Evolutionary conservation across 2,329 filamentous ascomycete genomes (phyloP).

Genomic region (Pseudogymnoascus sp.): DNA sequence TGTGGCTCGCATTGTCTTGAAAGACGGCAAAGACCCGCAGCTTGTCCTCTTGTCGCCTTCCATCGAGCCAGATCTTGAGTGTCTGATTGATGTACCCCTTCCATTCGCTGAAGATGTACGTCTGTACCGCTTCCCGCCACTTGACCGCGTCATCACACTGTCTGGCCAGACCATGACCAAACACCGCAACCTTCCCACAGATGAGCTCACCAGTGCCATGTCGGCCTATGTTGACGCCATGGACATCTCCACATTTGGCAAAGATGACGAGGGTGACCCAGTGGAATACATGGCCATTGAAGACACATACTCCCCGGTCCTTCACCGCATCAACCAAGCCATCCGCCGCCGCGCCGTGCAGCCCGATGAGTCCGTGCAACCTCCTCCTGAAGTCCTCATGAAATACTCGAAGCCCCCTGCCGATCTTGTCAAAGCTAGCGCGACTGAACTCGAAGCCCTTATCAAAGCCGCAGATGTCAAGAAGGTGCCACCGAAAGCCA

Average conservation of each 20-base stretch:
- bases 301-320: constrained; percentile 71
- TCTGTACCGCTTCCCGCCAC: constrained; percentile 80
- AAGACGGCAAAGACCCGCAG: constrained; percentile 70
- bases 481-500: constrained; percentile 74
- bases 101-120: constrained; percentile 91
- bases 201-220: constrained; percentile 73
- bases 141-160: constrained; percentile 82
- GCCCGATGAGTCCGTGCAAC: constrained; percentile 54
- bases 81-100: constrained; percentile 79
- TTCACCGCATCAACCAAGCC: constrained; percentile 85
- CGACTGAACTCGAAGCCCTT: constrained; percentile 51
- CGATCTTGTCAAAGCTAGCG: constrained; percentile 52
- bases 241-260: constrained; percentile 67
- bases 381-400: constrained; percentile 55
- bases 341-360: constrained; percentile 75
- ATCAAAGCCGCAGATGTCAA: constrained; percentile 70
- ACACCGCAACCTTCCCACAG: constrained; percentile 73
- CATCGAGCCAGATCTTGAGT: constrained; percentile 72
- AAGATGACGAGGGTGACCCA: constrained; percentile 61
- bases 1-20: constrained; percentile 74
- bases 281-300: constrained; percentile 69
- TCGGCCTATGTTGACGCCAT: constrained; percentile 85
- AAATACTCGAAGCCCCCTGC: constrained; percentile 67
- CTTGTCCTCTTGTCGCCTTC: constrained; percentile 73
- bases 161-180: constrained; percentile 71